These are phyloP conservation scores for Xylaria acuta DNA, from an alignment of 495 filamentous ascomycete species.

Conservation along the genomic window DNA sequence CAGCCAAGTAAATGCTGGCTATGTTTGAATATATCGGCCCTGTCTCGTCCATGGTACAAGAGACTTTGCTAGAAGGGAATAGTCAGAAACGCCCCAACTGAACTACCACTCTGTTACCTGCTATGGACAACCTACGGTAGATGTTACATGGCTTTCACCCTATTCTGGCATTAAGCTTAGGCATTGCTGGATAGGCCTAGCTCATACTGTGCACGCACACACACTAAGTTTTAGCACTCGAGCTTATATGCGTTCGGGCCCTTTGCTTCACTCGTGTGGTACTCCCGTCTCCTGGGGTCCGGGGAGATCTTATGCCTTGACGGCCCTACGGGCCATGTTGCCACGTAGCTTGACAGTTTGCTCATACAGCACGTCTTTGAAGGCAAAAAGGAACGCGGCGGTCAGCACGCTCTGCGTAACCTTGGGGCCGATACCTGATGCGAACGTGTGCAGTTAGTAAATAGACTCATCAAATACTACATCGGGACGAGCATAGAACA, in stretches of 20 bases:
- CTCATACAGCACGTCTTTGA: constrained; percentile 84
- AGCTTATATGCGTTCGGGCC: neutral
- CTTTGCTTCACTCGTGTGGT: neutral
- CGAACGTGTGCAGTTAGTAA: constrained; percentile 1
- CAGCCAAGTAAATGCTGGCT: neutral
- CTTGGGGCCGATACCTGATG: constrained; percentile 86
- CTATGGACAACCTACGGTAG: neutral
- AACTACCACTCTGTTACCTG: neutral
- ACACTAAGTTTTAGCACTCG: neutral
- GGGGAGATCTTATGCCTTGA: constrained; percentile 39
- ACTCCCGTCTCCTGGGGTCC: neutral
- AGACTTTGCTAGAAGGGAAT: neutral
- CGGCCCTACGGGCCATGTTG: constrained; percentile 47
- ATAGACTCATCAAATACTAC: neutral
- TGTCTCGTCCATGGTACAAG: neutral
- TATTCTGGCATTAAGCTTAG: neutral
- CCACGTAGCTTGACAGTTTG: constrained; percentile 57
- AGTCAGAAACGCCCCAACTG: neutral
- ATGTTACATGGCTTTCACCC: constrained; percentile 11
- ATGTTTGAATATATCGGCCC: neutral
- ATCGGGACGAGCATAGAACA: neutral
- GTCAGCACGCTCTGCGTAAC: constrained; percentile 96
- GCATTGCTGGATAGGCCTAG: neutral
- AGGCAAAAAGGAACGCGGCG: constrained; percentile 94
- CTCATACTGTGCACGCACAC: neutral